phyloP scores from a whole-genome alignment of 306 rosid genomes.

The Rubus idaeus region DNA sequence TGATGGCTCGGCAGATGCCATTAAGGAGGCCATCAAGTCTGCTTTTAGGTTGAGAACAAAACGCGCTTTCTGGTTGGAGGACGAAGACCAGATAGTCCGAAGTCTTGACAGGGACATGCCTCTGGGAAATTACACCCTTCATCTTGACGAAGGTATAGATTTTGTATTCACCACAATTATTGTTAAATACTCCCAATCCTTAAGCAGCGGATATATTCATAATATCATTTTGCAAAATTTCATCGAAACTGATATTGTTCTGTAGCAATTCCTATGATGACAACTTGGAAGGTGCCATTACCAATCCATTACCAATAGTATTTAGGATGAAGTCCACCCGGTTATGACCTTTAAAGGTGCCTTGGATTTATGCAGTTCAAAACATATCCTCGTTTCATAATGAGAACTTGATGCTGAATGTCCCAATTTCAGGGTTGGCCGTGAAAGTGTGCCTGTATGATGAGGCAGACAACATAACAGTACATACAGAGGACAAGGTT shows the following conservation, averaged over 20 bases:
- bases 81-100: slow-evolving; percentile 86
- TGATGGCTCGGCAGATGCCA: slow-evolving; percentile 87
- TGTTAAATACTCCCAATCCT: not conserved
- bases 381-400: not conserved
- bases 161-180: not conserved
- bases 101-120: slow-evolving; percentile 98
- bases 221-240: not conserved
- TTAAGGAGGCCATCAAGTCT: slow-evolving; percentile 86
- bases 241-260: not conserved
- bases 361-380: not conserved
- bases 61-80: slow-evolving; percentile 97
- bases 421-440: slow-evolving; percentile 70
- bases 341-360: not conserved
- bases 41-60: slow-evolving; percentile 91
- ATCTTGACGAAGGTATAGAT: slow-evolving; percentile 85
- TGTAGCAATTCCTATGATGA: not conserved
- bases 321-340: not conserved
- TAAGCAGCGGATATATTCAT: slow-evolving; percentile 1
- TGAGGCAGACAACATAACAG: slow-evolving; percentile 72
- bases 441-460: slow-evolving; percentile 79
- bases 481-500: slow-evolving; percentile 81
- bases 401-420: slow-evolving; percentile 16
- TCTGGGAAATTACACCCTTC: slow-evolving; percentile 85
- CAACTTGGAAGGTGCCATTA: not conserved
- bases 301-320: not conserved